phyloP scores from a whole-genome alignment of 768 basidiomycete genomes.

The Pseudohyphozyma bogoriensis region DNA sequence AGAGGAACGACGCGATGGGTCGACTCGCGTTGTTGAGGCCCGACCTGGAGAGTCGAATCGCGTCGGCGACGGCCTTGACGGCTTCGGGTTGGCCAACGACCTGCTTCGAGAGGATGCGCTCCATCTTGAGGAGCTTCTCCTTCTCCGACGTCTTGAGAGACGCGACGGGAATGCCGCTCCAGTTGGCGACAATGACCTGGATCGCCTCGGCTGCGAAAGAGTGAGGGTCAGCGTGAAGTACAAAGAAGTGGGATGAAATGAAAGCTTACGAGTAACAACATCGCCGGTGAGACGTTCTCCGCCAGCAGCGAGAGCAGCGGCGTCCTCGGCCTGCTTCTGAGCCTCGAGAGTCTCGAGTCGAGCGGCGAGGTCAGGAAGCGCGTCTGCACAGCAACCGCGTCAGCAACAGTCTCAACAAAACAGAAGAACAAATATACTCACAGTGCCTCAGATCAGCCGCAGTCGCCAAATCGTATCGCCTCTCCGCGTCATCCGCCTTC shows the following conservation, averaged over 20 bases:
- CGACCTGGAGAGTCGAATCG: slow-evolving; percentile 83
- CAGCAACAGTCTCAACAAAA: no score
- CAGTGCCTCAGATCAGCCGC: slow-evolving; percentile 66
- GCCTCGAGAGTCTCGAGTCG: slow-evolving; percentile 46
- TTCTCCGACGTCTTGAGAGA: slow-evolving; percentile 42
- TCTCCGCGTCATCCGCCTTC: slow-evolving; percentile 86
- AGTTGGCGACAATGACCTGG: slow-evolving; percentile 83
- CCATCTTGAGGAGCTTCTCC: slow-evolving; percentile 79
- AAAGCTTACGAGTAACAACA: slow-evolving; percentile 45
- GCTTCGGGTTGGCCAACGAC: slow-evolving; percentile 89
- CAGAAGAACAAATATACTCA: no score
- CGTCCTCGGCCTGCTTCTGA: slow-evolving; percentile 58
- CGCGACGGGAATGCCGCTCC: slow-evolving; percentile 83
- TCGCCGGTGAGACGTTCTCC: slow-evolving; percentile 31
- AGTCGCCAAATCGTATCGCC: slow-evolving; percentile 56
- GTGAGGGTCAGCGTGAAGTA: no score
- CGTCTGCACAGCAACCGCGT: no score
- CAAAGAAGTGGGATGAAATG: no score
- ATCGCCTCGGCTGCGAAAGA: no score
- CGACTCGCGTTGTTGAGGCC: slow-evolving; percentile 79
- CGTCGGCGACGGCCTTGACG: slow-evolving; percentile 73
- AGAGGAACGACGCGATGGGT: slow-evolving; percentile 71
- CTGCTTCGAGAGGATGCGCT: slow-evolving; percentile 57
- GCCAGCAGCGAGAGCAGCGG: slow-evolving; percentile 36
- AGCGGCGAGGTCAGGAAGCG: slow-evolving; percentile 65